Evolutionary conservation across 495 filamentous ascomycete species (phyloP).

Genomic region (Aspergillus funiculosus): DNA sequence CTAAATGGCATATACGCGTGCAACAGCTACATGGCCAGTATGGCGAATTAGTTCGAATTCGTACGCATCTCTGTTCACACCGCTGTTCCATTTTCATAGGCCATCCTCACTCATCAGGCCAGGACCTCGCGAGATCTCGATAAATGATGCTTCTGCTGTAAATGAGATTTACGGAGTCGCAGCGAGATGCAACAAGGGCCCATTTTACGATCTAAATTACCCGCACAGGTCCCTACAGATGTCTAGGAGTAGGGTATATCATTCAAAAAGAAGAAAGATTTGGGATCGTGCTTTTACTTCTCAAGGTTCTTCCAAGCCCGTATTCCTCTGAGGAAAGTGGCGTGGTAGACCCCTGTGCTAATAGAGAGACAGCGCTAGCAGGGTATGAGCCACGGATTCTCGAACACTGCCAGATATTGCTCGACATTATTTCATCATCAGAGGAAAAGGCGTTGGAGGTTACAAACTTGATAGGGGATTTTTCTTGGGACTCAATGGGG

Average conservation of each 20-base stretch:
- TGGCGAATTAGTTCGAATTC: conserved; percentile 12
- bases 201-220: conserved; percentile 13
- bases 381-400: conserved; percentile 12
- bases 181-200: conserved; percentile 9
- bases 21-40: conserved; percentile 9
- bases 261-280: conserved; percentile 3
- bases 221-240: conserved; percentile 15
- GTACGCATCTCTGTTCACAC: neutral
- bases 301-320: neutral
- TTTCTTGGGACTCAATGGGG: conserved; percentile 15
- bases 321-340: neutral
- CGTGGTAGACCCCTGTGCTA: no score
- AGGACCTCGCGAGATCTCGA: conserved; percentile 14
- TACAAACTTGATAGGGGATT: conserved; percentile 3
- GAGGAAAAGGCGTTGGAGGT: neutral
- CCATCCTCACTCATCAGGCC: neutral
- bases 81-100: neutral
- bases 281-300: conserved; percentile 15
- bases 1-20: conserved; percentile 11
- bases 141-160: conserved; percentile 9
- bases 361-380: neutral
- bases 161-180: conserved; percentile 5
- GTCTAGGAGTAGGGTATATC: conserved; percentile 5
- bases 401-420: conserved; percentile 10
- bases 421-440: neutral